Conservation (phyloP, 345 rosid genomes). For the Adansonia digitata region DNA sequence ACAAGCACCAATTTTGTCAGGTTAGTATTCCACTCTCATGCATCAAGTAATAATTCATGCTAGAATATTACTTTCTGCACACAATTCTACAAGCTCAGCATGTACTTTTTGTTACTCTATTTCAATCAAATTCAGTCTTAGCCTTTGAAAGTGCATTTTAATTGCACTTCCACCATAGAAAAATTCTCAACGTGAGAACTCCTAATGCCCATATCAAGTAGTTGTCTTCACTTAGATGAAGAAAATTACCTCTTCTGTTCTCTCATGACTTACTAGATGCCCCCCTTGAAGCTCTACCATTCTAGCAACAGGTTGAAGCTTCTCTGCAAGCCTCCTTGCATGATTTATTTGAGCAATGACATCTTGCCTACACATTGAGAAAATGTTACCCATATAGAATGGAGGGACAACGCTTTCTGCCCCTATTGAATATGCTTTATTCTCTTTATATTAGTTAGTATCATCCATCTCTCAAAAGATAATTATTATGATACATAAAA, state of each 20-base stretch:
- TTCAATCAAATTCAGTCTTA: background rate
- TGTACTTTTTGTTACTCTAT: background rate
- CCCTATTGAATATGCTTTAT: too few species aligned
- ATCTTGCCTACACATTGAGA: constrained; percentile 56
- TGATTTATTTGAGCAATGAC: constrained; percentile 84
- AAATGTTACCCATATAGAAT: too few species aligned
- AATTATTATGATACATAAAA: background rate
- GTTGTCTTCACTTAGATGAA: background rate
- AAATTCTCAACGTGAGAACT: background rate
- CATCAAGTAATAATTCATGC: background rate
- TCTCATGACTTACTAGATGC: constrained; percentile 94
- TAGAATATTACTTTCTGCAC: background rate
- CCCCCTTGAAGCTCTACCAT: constrained; percentile 97
- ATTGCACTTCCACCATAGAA: background rate
- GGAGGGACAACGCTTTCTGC: too few species aligned
- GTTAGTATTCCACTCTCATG: background rate
- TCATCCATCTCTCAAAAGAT: background rate
- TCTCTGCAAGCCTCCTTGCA: constrained; percentile 82
- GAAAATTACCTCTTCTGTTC: constrained; percentile 70
- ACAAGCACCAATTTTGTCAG: background rate
- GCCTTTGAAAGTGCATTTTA: background rate
- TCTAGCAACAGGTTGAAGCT: constrained; percentile 72
- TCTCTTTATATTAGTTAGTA: constrained; percentile 4
- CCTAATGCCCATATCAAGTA: background rate
- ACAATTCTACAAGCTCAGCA: background rate